Conservation (phyloP, 371 early-diverging fungal species). For the Mortierella sp. region DNA sequence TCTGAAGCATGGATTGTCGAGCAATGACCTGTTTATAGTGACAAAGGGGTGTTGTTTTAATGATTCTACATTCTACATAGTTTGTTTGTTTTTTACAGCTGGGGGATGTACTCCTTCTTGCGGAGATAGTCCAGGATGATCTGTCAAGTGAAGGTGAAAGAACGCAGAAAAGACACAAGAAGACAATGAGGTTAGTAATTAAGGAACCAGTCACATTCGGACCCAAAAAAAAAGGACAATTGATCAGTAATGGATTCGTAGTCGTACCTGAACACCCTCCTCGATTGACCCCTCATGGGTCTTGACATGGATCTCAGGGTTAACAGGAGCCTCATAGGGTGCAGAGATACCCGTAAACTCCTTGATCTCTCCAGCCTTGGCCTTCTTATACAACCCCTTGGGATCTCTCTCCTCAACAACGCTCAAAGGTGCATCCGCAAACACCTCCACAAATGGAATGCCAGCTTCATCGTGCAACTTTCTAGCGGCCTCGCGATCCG, state of each 20-base stretch:
- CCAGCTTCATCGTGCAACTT: slow-evolving; percentile 81
- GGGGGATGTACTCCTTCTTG: slow-evolving; percentile 43
- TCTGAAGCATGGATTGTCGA: too few species aligned
- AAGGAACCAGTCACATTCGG: neutral
- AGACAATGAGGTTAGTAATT: too few species aligned
- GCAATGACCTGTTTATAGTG: neutral
- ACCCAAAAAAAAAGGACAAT: neutral
- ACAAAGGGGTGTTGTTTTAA: neutral
- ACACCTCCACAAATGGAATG: slow-evolving; percentile 88
- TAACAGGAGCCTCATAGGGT: slow-evolving; percentile 91
- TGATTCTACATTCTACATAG: slow-evolving; percentile 2
- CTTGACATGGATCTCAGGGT: slow-evolving; percentile 89
- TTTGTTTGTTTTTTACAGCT: slow-evolving; percentile 11
- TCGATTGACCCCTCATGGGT: slow-evolving; percentile 83
- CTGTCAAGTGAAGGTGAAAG: slow-evolving; percentile 9
- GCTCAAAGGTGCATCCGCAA: slow-evolving; percentile 88
- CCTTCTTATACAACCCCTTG: slow-evolving; percentile 97
- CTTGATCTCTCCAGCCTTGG: slow-evolving; percentile 93
- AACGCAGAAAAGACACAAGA: too few species aligned
- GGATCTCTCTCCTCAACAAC: slow-evolving; percentile 95
- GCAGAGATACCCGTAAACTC: slow-evolving; percentile 95
- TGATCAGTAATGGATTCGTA: neutral
- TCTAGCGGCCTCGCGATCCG: slow-evolving; percentile 88
- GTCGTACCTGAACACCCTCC: slow-evolving; percentile 69
- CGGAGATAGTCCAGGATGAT: slow-evolving; percentile 53